Percentiles rank a stretch among this genome's conserved stretches.
Conservation (phyloP, 2,329 filamentous ascomycete genomes). For the Ascochyta viciae-villosae region DNA sequence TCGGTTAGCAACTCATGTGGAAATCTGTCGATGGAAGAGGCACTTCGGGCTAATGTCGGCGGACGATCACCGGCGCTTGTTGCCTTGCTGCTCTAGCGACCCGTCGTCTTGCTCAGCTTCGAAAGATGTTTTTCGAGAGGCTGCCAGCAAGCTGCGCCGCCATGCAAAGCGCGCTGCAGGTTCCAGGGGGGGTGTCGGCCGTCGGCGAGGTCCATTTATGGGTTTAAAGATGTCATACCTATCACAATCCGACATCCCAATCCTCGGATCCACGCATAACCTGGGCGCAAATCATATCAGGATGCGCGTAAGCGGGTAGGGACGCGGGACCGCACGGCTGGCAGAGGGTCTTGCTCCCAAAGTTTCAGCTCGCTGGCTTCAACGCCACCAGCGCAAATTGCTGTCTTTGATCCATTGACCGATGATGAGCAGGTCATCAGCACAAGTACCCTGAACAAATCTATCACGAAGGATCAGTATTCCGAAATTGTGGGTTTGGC, state of each 20-base stretch:
- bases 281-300: constrained; percentile 42
- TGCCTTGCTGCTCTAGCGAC: constrained; percentile 4
- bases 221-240: constrained; percentile 39
- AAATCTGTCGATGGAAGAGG: constrained; percentile 13
- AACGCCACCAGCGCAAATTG: constrained; percentile 30
- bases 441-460: constrained; percentile 14
- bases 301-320: constrained; percentile 26
- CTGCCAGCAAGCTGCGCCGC: constrained; percentile 9
- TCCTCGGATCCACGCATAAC: constrained; percentile 37
- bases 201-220: constrained; percentile 30
- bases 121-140: constrained; percentile 5
- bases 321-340: constrained; percentile 21
- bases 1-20: not conserved
- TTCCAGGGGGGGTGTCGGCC: constrained; percentile 21
- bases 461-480: constrained; percentile 11
- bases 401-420: constrained; percentile 13
- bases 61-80: constrained; percentile 27
- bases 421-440: constrained; percentile 11
- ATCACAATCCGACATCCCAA: constrained; percentile 36
- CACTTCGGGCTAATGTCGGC: constrained; percentile 8
- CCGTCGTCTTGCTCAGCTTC: not conserved
- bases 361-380: constrained; percentile 25
- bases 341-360: constrained; percentile 18
- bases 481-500: constrained; percentile 33
- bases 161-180: constrained; percentile 10